These are phyloP conservation scores for Erysimum pusillum DNA, from an alignment of 441 rosid species.

Conservation along the genomic window DNA sequence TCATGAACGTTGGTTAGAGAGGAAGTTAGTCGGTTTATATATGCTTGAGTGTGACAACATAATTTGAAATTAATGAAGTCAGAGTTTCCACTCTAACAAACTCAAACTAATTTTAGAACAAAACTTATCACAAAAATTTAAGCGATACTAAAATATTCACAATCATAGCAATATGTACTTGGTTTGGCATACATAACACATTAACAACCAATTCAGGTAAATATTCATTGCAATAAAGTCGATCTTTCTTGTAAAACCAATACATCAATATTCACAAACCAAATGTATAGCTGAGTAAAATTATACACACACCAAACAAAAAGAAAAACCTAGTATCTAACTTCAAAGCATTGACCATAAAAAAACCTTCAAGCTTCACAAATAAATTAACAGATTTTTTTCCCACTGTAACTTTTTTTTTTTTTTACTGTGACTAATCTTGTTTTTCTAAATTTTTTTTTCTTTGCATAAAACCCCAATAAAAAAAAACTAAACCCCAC, in stretches of 20 bases:
- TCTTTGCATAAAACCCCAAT: neutral
- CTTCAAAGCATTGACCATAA: neutral
- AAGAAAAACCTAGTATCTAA: neutral
- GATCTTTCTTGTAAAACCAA: neutral
- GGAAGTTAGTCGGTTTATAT: neutral
- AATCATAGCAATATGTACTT: no score
- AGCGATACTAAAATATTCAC: neutral
- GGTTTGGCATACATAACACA: no score
- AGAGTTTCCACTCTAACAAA: neutral
- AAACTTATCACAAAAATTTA: neutral
- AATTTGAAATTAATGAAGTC: neutral
- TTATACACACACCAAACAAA: conserved; percentile 4
- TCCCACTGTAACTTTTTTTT: neutral
- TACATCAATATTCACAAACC: conserved; percentile 14
- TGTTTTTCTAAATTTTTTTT: neutral
- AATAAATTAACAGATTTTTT: neutral
- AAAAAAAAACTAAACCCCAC: conserved; percentile 28
- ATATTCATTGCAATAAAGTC: no score
- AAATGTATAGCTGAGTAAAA: conserved; percentile 8
- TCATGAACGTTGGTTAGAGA: neutral
- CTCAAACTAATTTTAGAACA: neutral
- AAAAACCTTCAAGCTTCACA: conserved; percentile 26
- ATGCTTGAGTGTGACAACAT: neutral
- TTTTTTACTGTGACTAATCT: neutral
- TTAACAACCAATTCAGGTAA: no score